Percentiles rank a stretch among this genome's conserved stretches.
phyloP scores from a whole-genome alignment of 768 basidiomycete genomes.

The Omphalotus guepiniiformis region DNA sequence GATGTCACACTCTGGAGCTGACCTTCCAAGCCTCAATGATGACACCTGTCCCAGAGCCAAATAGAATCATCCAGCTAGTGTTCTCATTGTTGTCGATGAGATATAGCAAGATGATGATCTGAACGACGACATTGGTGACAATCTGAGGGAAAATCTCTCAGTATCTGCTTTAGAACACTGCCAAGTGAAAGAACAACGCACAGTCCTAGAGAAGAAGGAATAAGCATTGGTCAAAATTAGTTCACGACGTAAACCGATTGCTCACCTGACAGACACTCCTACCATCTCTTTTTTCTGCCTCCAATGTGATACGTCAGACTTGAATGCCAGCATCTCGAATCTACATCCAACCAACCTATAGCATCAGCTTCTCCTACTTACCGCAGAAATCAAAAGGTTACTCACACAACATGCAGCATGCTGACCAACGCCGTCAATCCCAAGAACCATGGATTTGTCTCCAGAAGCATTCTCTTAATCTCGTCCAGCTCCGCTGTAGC shows the following conservation, averaged over 20 bases:
- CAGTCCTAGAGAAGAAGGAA: constrained; percentile 42
- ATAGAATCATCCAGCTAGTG: constrained; percentile 97
- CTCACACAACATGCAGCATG: constrained; percentile 82
- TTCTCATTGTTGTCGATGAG: constrained; percentile 94
- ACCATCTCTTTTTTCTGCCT: constrained; percentile 90
- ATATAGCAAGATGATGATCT: constrained; percentile 85
- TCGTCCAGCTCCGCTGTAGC: constrained; percentile 82
- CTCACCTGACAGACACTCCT: constrained; percentile 89
- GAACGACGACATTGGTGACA: constrained; percentile 92
- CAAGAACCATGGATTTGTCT: constrained; percentile 87
- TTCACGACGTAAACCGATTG: constrained; percentile 8
- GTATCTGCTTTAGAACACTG: constrained; percentile 10
- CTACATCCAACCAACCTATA: constrained; percentile 32
- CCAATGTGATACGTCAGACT: constrained; percentile 94
- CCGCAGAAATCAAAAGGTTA: constrained; percentile 14
- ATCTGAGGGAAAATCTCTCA: constrained; percentile 35
- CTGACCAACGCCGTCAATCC: constrained; percentile 81
- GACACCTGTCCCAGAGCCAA: constrained; percentile 79
- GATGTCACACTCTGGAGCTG: constrained; percentile 13
- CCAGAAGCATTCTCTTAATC: constrained; percentile 88
- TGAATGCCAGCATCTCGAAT: constrained; percentile 96
- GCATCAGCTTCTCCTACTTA: neutral
- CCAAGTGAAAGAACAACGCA: constrained; percentile 26
- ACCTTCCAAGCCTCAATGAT: constrained; percentile 95
- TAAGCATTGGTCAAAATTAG: neutral